Percentiles rank a stretch among this genome's conserved stretches.
Evolutionary conservation across 75 land plant genomes (phyloP).

Genomic region (Pinus albicaulis): DNA sequence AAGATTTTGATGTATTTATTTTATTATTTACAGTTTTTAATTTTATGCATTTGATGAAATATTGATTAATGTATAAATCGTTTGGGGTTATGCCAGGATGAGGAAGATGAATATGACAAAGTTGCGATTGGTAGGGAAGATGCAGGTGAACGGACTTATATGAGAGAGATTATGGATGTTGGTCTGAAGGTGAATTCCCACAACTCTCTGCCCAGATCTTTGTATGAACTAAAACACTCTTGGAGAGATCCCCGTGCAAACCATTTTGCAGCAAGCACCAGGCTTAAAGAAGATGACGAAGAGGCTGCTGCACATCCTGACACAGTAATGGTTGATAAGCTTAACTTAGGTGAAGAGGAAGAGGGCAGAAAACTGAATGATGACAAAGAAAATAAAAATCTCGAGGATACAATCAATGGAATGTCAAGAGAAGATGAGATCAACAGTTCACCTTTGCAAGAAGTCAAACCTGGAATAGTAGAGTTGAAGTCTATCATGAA

Average conservation of each 20-base stretch:
- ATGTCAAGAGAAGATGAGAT: not conserved
- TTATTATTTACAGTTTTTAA: not conserved
- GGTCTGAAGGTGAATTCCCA: slow-evolving; percentile 22
- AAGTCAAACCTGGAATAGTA: not conserved
- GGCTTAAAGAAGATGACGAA: slow-evolving; percentile 73
- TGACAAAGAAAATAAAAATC: not conserved
- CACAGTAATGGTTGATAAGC: slow-evolving; percentile 8
- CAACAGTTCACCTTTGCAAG: not conserved
- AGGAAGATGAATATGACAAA: slow-evolving; percentile 93
- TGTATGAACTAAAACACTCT: slow-evolving; percentile 17
- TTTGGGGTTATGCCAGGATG: slow-evolving; percentile 52
- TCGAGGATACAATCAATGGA: not conserved
- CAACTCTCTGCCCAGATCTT: slow-evolving; percentile 33
- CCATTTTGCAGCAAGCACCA: slow-evolving; percentile 66
- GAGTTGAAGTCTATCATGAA: not conserved
- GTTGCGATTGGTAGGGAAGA: slow-evolving; percentile 69
- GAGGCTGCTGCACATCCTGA: slow-evolving; percentile 20
- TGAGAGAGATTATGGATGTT: slow-evolving; percentile 53
- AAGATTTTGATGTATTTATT: not conserved
- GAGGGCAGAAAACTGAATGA: not conserved
- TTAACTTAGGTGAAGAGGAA: slow-evolving; percentile 2
- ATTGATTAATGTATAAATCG: not conserved
- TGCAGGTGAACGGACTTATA: slow-evolving; percentile 59
- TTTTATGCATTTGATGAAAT: not conserved
- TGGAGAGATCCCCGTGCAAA: slow-evolving; percentile 78